phyloP scores from a whole-genome alignment of 1,284 basidiomycete genomes.

The Clitocybe nebularis region DNA sequence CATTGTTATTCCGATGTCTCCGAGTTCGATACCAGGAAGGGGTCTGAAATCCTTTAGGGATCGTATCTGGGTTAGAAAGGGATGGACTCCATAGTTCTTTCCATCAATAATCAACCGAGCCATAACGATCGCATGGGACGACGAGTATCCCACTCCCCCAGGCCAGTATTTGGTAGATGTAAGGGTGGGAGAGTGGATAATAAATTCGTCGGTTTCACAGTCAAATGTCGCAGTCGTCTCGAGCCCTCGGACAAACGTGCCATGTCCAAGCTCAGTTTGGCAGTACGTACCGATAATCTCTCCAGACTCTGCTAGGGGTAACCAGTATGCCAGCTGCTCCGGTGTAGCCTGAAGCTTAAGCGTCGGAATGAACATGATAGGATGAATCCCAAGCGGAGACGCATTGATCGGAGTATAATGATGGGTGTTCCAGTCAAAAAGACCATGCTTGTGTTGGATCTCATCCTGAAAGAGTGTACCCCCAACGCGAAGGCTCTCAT shows the following conservation, averaged over 20 bases:
- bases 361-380: constrained; percentile 20
- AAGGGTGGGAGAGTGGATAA: constrained; percentile 73
- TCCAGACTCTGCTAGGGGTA: constrained; percentile 24
- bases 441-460: too few species aligned
- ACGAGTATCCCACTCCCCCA: constrained; percentile 66
- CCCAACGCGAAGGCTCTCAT: constrained; percentile 19
- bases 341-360: constrained; percentile 18
- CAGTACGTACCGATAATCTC: constrained; percentile 71
- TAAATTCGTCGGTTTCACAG: constrained; percentile 64
- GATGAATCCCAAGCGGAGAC: constrained; percentile 21
- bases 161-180: constrained; percentile 87
- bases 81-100: constrained; percentile 68
- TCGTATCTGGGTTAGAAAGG: constrained; percentile 72
- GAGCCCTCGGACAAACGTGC: constrained; percentile 64
- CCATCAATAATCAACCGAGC: constrained; percentile 69
- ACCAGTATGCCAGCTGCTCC: constrained; percentile 20
- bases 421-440: too few species aligned
- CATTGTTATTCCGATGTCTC: constrained; percentile 77
- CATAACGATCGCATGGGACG: constrained; percentile 78
- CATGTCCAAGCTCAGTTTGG: constrained; percentile 77
- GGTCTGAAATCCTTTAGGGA: constrained; percentile 62
- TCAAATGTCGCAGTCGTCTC: constrained; percentile 81
- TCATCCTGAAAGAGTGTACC: constrained; percentile 18
- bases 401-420: constrained; percentile 18
- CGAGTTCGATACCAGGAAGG: constrained; percentile 64